Conservation (phyloP, 202 grass and related monocot genomes). For the Eragrostis tef region DNA sequence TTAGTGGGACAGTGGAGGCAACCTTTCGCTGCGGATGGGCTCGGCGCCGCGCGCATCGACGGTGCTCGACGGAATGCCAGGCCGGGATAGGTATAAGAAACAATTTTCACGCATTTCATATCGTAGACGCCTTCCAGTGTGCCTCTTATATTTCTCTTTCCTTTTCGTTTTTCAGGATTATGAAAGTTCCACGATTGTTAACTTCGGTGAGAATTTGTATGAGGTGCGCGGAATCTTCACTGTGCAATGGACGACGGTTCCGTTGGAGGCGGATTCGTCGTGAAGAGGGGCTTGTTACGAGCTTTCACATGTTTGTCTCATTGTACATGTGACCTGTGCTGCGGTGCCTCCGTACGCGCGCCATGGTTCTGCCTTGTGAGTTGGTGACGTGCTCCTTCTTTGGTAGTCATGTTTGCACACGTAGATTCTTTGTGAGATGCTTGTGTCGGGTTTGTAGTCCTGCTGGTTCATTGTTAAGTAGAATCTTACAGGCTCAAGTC, state of each 20-base stretch:
- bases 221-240: not conserved
- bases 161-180: no score
- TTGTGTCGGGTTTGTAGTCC: not conserved
- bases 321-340: not conserved
- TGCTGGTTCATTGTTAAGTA: constrained; percentile 7
- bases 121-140: no score
- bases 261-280: not conserved
- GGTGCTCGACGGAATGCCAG: no score
- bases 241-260: not conserved
- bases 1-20: no score
- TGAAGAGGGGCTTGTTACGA: not conserved
- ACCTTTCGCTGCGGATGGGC: no score
- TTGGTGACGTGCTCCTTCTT: no score
- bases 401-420: not conserved
- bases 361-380: no score
- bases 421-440: not conserved
- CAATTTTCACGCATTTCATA: not conserved
- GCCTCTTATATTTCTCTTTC: not conserved
- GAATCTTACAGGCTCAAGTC: not conserved
- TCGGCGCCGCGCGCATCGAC: no score
- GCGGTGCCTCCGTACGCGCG: not conserved
- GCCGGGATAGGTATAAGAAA: no score
- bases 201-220: not conserved
- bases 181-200: not conserved
- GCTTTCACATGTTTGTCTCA: not conserved